Percentiles rank a stretch among this genome's conserved stretches.
Evolutionary conservation across 2,329 filamentous ascomycete genomes (phyloP).

Genomic region (Hymenoscyphus scutula): DNA sequence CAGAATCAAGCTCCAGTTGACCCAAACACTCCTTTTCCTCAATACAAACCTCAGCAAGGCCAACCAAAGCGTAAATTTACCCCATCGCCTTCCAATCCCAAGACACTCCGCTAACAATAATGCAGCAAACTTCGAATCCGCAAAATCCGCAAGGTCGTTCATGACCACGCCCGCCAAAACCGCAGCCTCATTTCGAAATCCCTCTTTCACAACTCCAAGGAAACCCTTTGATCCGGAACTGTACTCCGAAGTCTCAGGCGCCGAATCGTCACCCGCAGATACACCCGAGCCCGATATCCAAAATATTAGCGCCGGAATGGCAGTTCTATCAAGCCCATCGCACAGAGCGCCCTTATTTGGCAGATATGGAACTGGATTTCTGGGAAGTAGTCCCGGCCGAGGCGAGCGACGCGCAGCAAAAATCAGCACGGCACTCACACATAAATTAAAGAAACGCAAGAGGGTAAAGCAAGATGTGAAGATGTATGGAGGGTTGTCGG

Average conservation of each 20-base stretch:
- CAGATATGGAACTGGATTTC: slow-evolving; percentile 43
- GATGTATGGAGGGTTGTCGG: slow-evolving; percentile 38
- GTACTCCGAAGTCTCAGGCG: slow-evolving; percentile 55
- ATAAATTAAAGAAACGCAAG: slow-evolving; percentile 49
- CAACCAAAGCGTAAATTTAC: slow-evolving; percentile 28
- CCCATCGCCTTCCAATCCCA: background rate
- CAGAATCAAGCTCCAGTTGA: slow-evolving; percentile 56
- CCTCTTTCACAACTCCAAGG: slow-evolving; percentile 62
- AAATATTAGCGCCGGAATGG: slow-evolving; percentile 52
- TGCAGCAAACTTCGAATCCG: slow-evolving; percentile 36
- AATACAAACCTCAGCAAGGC: slow-evolving; percentile 41
- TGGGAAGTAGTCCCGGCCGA: slow-evolving; percentile 51
- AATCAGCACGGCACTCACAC: slow-evolving; percentile 46
- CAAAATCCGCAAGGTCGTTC: slow-evolving; percentile 42
- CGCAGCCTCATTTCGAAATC: slow-evolving; percentile 57
- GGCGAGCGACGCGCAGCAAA: slow-evolving; percentile 60
- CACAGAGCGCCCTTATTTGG: slow-evolving; percentile 43
- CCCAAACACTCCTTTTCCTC: slow-evolving; percentile 59
- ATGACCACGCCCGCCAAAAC: slow-evolving; percentile 45
- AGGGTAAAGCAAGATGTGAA: slow-evolving; percentile 44
- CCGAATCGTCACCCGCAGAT: slow-evolving; percentile 58
- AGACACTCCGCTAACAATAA: slow-evolving; percentile 15
- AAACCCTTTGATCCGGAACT: slow-evolving; percentile 53
- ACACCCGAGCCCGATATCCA: slow-evolving; percentile 56
- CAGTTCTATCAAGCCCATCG: slow-evolving; percentile 47